phyloP scores from a whole-genome alignment of 2,329 filamentous ascomycete genomes.

The Diaporthe ilicicola region DNA sequence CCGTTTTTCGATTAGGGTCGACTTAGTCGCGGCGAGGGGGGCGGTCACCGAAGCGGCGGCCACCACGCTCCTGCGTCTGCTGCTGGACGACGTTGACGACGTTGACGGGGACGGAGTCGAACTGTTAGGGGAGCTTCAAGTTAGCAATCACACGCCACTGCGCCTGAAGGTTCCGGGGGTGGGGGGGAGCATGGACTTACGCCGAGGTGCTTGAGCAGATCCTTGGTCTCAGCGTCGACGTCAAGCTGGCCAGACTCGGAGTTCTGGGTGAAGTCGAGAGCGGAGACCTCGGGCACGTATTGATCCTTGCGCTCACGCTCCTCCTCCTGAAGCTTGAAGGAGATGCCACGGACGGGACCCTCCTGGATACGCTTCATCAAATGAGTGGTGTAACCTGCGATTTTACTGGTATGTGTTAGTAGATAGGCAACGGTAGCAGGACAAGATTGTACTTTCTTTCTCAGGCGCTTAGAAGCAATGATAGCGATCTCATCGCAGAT shows the following conservation, averaged over 20 bases:
- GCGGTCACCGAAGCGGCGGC: slow-evolving; percentile 53
- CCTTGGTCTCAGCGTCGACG: slow-evolving; percentile 97
- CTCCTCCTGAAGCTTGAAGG: slow-evolving; percentile 99
- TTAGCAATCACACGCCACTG: slow-evolving; percentile 9
- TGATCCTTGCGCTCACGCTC: slow-evolving; percentile 99
- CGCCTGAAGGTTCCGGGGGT: slow-evolving; percentile 36
- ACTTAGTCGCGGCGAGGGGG: slow-evolving; percentile 56
- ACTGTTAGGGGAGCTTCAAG: slow-evolving; percentile 62
- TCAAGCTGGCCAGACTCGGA: slow-evolving; percentile 93
- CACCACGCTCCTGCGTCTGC: slow-evolving; percentile 81
- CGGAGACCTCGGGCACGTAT: slow-evolving; percentile 98
- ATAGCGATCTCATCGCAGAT: slow-evolving; percentile 99
- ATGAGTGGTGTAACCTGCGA: slow-evolving; percentile 98
- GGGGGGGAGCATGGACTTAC: slow-evolving; percentile 78
- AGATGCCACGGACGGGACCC: slow-evolving; percentile 98
- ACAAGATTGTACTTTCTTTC: too few species aligned
- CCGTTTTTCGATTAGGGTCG: not conserved
- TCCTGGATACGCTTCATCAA: slow-evolving; percentile 99
- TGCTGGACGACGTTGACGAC: slow-evolving; percentile 90
- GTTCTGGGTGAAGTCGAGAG: slow-evolving; percentile 97
- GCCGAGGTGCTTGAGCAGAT: slow-evolving; percentile 97
- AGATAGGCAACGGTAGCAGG: too few species aligned
- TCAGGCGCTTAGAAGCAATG: slow-evolving; percentile 97
- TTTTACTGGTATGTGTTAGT: too few species aligned
- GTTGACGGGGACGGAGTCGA: slow-evolving; percentile 97